Base-by-base conservation (phyloP, 2,329 filamentous ascomycete species). In the Coleophoma cylindrospora region DNA sequence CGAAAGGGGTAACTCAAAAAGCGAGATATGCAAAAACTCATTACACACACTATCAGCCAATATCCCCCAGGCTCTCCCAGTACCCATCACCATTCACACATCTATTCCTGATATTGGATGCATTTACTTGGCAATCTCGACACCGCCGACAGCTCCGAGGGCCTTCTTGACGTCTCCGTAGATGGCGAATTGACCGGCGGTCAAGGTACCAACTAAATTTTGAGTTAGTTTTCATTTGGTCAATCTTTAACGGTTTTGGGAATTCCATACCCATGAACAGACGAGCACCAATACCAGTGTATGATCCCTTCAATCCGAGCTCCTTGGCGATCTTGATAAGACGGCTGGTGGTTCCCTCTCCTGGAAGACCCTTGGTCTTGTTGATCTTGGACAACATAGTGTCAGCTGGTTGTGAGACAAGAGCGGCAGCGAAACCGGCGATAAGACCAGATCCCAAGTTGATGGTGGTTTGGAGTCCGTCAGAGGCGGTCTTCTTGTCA, bases 311-410 rank as follows among this genome's bases (percentile, higher is more conserved):
- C 69, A 95, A 55, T 67, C 89, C 89, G 64, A 95, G 86, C 75
- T 95, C 89, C 74, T 85, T 87, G 61, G 75, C 88, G 66, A 95
- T 95, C 85, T 94, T 94, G 78, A 92, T 77, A 66, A 95, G 75
- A 72, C 89, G 86, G 70, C 76, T 80, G 68, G 81, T 81, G 64
- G 87, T 94, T 66, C 89, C 83, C 78, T 95, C 88, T 78, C 89
- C 89, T 60, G 89, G 89, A 54, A 83, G 77, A 74, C 88, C 89
- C 79, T 89, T 84, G 74, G 87, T 89, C 87, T 94, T 94, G 87
- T 95, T 95, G 80, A 95, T 94, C 83, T 92, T 94, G 75, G 82
- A 87, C 58, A 95, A 84, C 89, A 95, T 95, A 68, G 89, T 95
- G 72, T 95, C 89, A 70, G 89, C 89, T 63, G 89, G 89, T 77